These are phyloP conservation scores for Irpex rosettiformis DNA, from an alignment of 1,284 basidiomycete genomes.

Conservation along the genomic window DNA sequence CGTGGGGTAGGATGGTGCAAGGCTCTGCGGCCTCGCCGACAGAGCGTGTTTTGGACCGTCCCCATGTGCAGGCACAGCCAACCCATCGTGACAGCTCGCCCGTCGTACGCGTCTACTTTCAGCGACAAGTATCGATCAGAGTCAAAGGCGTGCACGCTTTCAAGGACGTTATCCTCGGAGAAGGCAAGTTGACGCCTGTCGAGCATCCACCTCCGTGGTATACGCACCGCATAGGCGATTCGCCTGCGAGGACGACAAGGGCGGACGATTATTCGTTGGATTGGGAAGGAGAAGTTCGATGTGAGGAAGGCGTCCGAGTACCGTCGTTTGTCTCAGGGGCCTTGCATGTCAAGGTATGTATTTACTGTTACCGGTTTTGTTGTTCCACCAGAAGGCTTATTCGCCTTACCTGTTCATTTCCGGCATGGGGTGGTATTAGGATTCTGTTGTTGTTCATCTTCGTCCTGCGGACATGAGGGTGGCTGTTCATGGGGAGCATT, in stretches of 20 bases:
- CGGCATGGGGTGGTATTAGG: too few species aligned
- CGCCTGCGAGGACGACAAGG: too few species aligned
- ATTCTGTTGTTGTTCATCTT: constrained; percentile 45
- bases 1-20: too few species aligned
- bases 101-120: constrained; percentile 40
- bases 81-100: not conserved
- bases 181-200: constrained; percentile 36
- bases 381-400: too few species aligned
- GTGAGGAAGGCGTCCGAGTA: constrained; percentile 18
- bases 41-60: too few species aligned
- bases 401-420: too few species aligned
- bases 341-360: constrained; percentile 38
- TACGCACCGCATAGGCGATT: not conserved
- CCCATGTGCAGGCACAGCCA: not conserved
- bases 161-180: constrained; percentile 34
- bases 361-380: constrained; percentile 13
- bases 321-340: constrained; percentile 23
- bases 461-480: constrained; percentile 15
- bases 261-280: constrained; percentile 26
- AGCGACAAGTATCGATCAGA: constrained; percentile 37
- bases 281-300: constrained; percentile 30
- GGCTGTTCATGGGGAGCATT: constrained; percentile 32
- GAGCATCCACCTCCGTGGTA: constrained; percentile 27
- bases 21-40: too few species aligned
- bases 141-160: constrained; percentile 29